A percentile compares a stretch with the other conserved stretches of the same genome.
phyloP scores from a whole-genome alignment of 768 basidiomycete species.

The Lentinula edodes region DNA sequence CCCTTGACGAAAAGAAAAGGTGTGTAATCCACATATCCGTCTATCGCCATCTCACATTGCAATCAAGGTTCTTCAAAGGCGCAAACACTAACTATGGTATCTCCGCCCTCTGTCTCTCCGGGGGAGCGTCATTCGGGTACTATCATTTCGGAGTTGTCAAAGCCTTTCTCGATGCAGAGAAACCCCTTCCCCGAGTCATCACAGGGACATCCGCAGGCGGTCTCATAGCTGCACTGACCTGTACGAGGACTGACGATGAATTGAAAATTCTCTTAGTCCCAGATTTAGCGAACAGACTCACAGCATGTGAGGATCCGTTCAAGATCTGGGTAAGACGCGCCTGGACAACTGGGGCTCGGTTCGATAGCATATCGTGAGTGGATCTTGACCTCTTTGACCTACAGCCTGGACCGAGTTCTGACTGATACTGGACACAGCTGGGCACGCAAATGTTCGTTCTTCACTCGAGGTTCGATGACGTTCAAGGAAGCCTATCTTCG shows the following conservation, averaged over 20 bases:
- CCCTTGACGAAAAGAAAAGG: constrained; percentile 81
- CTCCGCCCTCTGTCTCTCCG: constrained; percentile 91
- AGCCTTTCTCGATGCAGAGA: constrained; percentile 80
- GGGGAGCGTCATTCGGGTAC: constrained; percentile 93
- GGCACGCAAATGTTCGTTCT: constrained; percentile 68
- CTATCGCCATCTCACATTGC: neutral
- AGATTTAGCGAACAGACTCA: constrained; percentile 76
- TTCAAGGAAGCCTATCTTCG: constrained; percentile 92
- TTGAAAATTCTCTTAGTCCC: constrained; percentile 74
- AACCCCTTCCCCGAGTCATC: constrained; percentile 81
- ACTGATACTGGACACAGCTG: neutral
- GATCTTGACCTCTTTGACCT: too few species aligned
- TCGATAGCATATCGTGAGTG: constrained; percentile 65
- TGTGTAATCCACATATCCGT: neutral
- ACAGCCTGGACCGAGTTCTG: neutral
- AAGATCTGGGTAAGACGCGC: constrained; percentile 40
- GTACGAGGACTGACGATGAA: constrained; percentile 87
- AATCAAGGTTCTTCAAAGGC: constrained; percentile 70
- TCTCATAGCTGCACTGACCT: constrained; percentile 67
- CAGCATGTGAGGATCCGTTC: constrained; percentile 76
- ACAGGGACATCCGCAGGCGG: constrained; percentile 95
- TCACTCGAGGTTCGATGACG: constrained; percentile 89
- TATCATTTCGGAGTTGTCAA: constrained; percentile 91
- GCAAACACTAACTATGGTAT: constrained; percentile 86
- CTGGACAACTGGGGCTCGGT: constrained; percentile 88